Base-by-base conservation (phyloP, 2,329 filamentous ascomycete species). In the Penicillium aurantiogriseum region DNA sequence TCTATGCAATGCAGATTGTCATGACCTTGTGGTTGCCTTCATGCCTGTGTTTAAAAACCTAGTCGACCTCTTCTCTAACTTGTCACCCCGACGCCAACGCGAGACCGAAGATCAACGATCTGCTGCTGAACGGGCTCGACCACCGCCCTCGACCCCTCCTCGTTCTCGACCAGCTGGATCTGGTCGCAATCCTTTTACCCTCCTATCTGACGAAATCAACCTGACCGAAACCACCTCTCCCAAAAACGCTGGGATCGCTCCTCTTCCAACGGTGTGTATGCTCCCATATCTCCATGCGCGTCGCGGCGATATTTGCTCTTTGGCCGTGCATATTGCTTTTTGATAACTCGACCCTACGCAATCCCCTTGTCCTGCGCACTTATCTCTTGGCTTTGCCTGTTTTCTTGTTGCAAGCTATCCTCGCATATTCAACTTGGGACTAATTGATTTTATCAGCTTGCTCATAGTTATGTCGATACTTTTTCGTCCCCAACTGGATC, bases 391-490 rank as follows among this genome's bases (percentile, higher is more conserved):
- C 5, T 17, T 4, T 5, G 9, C n/a, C 7, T 42, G 5, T 9
- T 35, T 29, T 36, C 42, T 42, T 35, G n/a, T 29, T 9, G 15
- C n/a, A n/a, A 11, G 21, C 49, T 17, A 36, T 13, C 11, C 17
- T 23, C 45, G n/a, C 5, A 5, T 10, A n/a, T 29, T 21, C 15
- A 38, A 36, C 13, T 43, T 31, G n/a, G 43, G 36, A 56, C 58
- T 65, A 19, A 59, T 50, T 15, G 4, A 4, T 39, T 6, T 19
- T 21, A n/a, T 43, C 45, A 67, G 64, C 51, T 25, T 23, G 39
- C 25, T 49, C 59, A 59, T 29, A 67, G 63, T 62, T 62, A 67
- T 67, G 64, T 47, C 60, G 60, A 60, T 49, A 50, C 52, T 46
- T 40, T 51, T 42, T 19, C 33, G 27, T 54, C 57, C 8, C 49